Base-by-base conservation (phyloP, 495 filamentous ascomycete genomes). In the Penicillium chermesinum region DNA sequence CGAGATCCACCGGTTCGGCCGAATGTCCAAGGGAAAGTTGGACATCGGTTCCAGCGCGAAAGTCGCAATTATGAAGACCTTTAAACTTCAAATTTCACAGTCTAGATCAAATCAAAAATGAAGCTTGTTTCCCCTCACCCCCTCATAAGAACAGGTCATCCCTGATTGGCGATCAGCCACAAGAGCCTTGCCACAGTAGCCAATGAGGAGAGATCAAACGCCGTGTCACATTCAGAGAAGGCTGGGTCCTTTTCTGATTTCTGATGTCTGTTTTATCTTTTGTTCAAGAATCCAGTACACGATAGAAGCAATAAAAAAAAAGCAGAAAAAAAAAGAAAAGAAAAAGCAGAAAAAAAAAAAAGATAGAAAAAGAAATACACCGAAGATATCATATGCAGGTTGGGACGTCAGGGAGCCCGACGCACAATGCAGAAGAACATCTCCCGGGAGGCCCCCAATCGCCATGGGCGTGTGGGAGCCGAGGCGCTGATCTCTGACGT, bases 401-500 rank as follows among this genome's bases (percentile, higher is more conserved):
- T 20, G 42, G 13, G n/a, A 30, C 10, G 25, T 30, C 25, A 30
- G 25, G 25, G 25, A 4, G 25, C 25, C 25, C 25, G 25, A 30
- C 25, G 7, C 3, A 15, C 17, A 16, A 7, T 20, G 8, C 12
- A 10, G 38, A 2, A 19, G 7, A 7, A 16, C 39, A 13, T 14
- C 7, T 12, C 6, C 21, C 39, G 22, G 19, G 8, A 12, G 19
- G 17, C 25, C 25, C 25, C 25, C 25, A 30, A 30, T 30, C 44
- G 44, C 46, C 50, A 52, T 46, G 44, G 20, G 47, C 47, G 43
- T 38, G 43, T 33, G 18, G 32, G 15, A 40, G 57, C 53, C 53
- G 57, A 53, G 50, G 47, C 49, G 38, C 34, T 48, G 44, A 57
- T 57, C 54, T 57, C 42, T 44, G 57, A 60, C 56, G 46, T 56